Percentiles rank a stretch among this genome's conserved stretches.
Evolutionary conservation across 2,329 filamentous ascomycete species (phyloP).

Genomic region (Epicoccum sorghinum): DNA sequence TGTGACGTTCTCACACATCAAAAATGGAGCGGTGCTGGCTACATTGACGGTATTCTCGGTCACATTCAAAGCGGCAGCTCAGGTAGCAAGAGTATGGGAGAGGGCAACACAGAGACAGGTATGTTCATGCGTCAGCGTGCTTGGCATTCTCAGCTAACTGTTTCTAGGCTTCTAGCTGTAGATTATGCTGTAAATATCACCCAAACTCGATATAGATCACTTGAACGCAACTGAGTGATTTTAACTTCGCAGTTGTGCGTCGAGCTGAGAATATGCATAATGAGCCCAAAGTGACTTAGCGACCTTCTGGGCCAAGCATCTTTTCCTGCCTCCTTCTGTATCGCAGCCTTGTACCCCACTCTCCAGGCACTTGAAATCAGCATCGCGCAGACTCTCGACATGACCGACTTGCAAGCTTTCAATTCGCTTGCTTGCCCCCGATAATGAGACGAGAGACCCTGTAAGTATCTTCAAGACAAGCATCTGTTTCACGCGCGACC

Average conservation of each 20-base stretch:
- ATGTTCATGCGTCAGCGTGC: slow-evolving; percentile 15
- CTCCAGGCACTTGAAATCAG: neutral
- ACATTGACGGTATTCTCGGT: slow-evolving; percentile 89
- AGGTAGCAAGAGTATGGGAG: slow-evolving; percentile 90
- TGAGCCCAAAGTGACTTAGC: neutral
- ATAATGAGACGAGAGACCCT: neutral
- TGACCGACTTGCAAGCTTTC: neutral
- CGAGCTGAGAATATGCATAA: neutral
- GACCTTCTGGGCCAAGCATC: neutral
- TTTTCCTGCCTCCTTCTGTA: neutral
- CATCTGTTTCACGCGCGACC: neutral
- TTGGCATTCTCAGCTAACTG: neutral
- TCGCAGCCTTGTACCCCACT: neutral
- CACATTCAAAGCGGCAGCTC: slow-evolving; percentile 91
- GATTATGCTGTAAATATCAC: neutral
- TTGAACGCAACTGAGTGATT: neutral
- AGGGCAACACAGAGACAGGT: slow-evolving; percentile 81
- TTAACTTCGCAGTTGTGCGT: neutral
- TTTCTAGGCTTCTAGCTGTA: slow-evolving; percentile 7
- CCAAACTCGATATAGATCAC: neutral
- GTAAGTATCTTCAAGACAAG: neutral
- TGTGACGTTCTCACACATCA: slow-evolving; percentile 95
- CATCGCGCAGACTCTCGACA: neutral
- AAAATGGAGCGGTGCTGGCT: slow-evolving; percentile 77
- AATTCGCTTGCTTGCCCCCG: neutral